These are phyloP conservation scores for Phytophthora litchii DNA, from an alignment of 352 stramenopile genomes.

Conservation along the genomic window DNA sequence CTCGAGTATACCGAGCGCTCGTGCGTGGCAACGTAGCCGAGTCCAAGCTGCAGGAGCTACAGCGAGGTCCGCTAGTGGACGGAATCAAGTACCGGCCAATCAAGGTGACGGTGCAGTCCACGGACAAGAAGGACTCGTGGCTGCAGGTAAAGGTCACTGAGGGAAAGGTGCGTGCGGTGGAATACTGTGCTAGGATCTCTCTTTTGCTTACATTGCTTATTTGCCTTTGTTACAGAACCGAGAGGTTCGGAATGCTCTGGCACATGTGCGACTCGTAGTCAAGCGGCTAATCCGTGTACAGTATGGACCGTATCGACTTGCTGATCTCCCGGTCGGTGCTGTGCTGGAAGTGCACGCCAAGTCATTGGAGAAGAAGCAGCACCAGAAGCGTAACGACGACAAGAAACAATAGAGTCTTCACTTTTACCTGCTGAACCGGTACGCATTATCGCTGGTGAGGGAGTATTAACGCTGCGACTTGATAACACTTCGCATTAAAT, in stretches of 20 bases:
- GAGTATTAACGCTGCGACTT: constrained; percentile 1
- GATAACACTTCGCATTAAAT: constrained; percentile 9
- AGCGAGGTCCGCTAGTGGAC: constrained; percentile 79
- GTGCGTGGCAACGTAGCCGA: constrained; percentile 81
- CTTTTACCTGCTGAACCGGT: not conserved
- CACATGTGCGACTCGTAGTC: constrained; percentile 86
- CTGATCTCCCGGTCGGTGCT: constrained; percentile 70
- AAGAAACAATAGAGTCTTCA: constrained; percentile 19
- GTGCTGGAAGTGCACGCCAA: constrained; percentile 83
- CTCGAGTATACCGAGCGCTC: constrained; percentile 84
- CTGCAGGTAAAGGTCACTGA: constrained; percentile 86
- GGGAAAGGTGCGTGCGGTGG: constrained; percentile 64
- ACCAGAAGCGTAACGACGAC: constrained; percentile 24
- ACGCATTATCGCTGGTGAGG: not conserved
- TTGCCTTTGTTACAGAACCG: constrained; percentile 67
- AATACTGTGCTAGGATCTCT: not conserved
- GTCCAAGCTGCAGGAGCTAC: constrained; percentile 83
- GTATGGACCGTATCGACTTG: constrained; percentile 90
- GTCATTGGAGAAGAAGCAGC: constrained; percentile 41
- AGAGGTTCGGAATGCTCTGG: constrained; percentile 89
- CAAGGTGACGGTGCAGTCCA: constrained; percentile 73
- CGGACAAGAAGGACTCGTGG: constrained; percentile 90
- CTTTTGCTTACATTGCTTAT: not conserved
- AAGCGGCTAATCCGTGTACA: constrained; percentile 90
- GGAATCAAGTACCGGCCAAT: constrained; percentile 85